Conservation (phyloP, 1,284 basidiomycete species). For the Ustilago hordei region DNA sequence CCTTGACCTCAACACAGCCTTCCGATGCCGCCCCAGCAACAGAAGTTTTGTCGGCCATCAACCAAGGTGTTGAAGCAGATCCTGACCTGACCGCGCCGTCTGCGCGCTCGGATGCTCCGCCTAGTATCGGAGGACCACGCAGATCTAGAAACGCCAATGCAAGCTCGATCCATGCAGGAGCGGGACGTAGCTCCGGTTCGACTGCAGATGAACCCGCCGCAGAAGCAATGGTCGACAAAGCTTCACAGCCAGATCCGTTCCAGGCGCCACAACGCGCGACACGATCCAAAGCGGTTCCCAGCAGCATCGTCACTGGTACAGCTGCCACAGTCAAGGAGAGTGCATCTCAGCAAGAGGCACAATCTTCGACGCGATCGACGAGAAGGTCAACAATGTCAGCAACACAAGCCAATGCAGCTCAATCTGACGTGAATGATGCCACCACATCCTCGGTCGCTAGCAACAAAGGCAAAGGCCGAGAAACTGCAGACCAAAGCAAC, state of each 20-base stretch:
- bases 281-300: conserved; percentile 8
- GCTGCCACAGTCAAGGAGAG: conserved; percentile 25
- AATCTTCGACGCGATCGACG: background rate
- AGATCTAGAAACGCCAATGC: background rate
- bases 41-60: background rate
- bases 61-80: background rate
- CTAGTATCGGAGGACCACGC: conserved; percentile 25
- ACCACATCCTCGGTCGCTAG: background rate
- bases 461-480: conserved; percentile 31
- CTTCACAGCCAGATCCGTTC: conserved; percentile 39
- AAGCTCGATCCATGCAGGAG: conserved; percentile 5
- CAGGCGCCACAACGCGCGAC: conserved; percentile 17
- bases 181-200: background rate
- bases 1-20: background rate
- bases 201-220: background rate
- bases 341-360: conserved; percentile 28
- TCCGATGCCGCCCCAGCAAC: background rate
- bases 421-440: background rate
- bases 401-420: background rate
- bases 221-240: conserved; percentile 23
- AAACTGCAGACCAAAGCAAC: background rate
- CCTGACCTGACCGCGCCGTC: background rate
- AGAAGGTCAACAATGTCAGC: background rate
- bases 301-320: background rate
- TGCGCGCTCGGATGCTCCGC: conserved; percentile 12